phyloP scores from a whole-genome alignment of 805 yeast species.

The Cephaloascus albidus region DNA sequence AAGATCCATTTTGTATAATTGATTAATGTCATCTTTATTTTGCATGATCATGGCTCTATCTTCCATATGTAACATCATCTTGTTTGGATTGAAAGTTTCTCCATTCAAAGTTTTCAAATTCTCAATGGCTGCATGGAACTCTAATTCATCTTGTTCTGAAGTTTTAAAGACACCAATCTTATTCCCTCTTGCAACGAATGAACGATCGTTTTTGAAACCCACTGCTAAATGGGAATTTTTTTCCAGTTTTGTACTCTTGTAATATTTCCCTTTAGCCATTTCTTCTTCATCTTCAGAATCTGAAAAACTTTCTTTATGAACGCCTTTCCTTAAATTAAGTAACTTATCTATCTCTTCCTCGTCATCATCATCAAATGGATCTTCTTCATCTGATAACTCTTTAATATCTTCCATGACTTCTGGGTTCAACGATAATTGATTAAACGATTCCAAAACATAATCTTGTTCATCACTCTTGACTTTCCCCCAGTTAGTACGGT shows the following conservation, averaged over 20 bases:
- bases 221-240: constrained; percentile 61
- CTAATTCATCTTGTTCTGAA: constrained; percentile 38
- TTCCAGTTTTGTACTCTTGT: constrained; percentile 14
- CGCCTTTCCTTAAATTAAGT: constrained; percentile 5
- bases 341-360: constrained; percentile 9
- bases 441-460: constrained; percentile 49
- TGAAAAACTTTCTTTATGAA: constrained; percentile 24
- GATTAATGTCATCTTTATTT: constrained; percentile 31
- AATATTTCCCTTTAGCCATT: constrained; percentile 20
- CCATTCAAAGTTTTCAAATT: constrained; percentile 46
- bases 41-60: constrained; percentile 65
- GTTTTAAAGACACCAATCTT: constrained; percentile 73
- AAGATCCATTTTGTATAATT: constrained; percentile 67
- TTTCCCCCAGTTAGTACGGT: constrained; percentile 38
- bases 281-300: constrained; percentile 26
- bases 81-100: constrained; percentile 39
- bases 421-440: constrained; percentile 25
- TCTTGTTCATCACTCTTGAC: constrained; percentile 35
- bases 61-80: constrained; percentile 68
- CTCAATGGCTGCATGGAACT: constrained; percentile 60
- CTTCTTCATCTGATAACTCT: constrained; percentile 16
- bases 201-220: constrained; percentile 59
- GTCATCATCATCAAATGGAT: constrained; percentile 17
- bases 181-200: constrained; percentile 74
- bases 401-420: constrained; percentile 14